A percentile compares a stretch with the other conserved stretches of the same genome.
Evolutionary conservation across 305 asterid species (phyloP).

Genomic region (Ilex paraguariensis): DNA sequence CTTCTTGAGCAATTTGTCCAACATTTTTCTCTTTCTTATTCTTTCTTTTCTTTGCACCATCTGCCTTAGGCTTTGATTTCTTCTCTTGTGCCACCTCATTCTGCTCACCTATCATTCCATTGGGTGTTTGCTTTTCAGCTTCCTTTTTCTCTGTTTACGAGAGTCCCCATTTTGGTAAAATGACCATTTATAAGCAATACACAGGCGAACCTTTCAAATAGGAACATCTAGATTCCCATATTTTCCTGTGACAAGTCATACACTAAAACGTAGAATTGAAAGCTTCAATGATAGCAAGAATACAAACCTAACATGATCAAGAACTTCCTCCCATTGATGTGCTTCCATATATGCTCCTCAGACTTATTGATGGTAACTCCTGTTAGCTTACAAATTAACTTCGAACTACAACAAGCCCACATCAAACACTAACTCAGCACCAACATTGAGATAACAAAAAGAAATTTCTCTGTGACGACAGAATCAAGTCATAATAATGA

Average conservation of each 20-base stretch:
- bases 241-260: too few relatives aligned
- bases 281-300: background rate
- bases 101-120: conserved; percentile 22
- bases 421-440: too few relatives aligned
- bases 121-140: conserved; percentile 34
- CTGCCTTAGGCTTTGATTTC: conserved; percentile 33
- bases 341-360: conserved; percentile 98
- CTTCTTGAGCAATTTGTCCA: conserved; percentile 39
- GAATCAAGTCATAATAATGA: too few relatives aligned
- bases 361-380: conserved; percentile 69
- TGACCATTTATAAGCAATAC: too few relatives aligned
- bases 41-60: conserved; percentile 26
- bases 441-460: too few relatives aligned
- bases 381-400: conserved; percentile 71
- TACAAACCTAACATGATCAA: conserved; percentile 81
- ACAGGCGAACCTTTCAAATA: too few relatives aligned
- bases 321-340: conserved; percentile 82
- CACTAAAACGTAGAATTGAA: background rate
- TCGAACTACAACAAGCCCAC: conserved; percentile 43
- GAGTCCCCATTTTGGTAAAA: conserved; percentile 3
- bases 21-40: conserved; percentile 30
- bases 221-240: too few relatives aligned
- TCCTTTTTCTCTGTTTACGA: conserved; percentile 60
- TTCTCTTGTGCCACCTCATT: conserved; percentile 28
- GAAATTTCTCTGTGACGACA: too few relatives aligned